Evolutionary conservation across 2,329 filamentous ascomycete species (phyloP).

Genomic region (Colletotrichum filicis): DNA sequence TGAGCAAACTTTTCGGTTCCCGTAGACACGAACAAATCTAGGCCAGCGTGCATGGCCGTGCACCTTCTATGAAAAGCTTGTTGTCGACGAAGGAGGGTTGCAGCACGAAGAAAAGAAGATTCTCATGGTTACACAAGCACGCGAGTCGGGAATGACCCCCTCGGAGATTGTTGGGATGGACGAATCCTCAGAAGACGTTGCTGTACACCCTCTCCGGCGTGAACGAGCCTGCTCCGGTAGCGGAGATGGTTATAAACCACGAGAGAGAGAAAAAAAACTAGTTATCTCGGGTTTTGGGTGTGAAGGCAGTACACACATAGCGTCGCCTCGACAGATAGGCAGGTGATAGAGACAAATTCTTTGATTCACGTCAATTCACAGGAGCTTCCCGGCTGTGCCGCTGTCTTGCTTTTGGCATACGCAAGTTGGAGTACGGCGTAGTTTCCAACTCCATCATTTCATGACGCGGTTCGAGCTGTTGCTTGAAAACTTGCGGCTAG

Average conservation of each 20-base stretch:
- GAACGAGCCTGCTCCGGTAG: conserved; percentile 11
- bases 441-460: not conserved
- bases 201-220: conserved; percentile 25
- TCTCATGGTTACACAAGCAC: not conserved
- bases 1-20: not conserved
- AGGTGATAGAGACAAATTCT: too few species aligned
- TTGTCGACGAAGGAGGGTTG: not conserved
- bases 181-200: not conserved
- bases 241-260: not conserved
- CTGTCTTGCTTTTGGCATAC: not conserved
- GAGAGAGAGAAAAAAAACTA: not conserved
- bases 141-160: not conserved
- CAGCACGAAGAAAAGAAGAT: not conserved
- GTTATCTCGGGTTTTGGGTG: not conserved
- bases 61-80: not conserved
- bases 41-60: not conserved
- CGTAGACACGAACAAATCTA: not conserved
- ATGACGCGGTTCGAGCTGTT: not conserved
- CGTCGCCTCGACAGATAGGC: not conserved
- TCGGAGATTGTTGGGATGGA: not conserved
- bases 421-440: not conserved
- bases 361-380: too few species aligned
- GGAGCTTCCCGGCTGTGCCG: not conserved
- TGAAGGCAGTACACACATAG: not conserved
- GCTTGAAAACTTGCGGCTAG: not conserved